Evolutionary conservation across 2,329 filamentous ascomycete genomes (phyloP).

Genomic region (Rhynchosporium agropyri): DNA sequence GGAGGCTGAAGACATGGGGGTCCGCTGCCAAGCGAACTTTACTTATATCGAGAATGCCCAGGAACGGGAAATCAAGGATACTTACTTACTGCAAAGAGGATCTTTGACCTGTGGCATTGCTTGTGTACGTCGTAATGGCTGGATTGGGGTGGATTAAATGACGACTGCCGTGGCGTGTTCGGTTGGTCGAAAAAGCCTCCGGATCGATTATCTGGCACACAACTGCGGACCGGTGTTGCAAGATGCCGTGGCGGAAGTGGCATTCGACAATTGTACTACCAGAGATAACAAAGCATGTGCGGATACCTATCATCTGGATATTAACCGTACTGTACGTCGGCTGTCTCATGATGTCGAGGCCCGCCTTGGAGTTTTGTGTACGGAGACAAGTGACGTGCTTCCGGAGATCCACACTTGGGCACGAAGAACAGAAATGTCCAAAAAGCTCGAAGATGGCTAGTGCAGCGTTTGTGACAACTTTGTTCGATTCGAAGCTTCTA

Average conservation of each 20-base stretch:
- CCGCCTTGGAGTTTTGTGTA: neutral
- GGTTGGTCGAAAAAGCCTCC: neutral
- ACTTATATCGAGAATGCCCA: slow-evolving; percentile 17
- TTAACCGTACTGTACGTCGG: slow-evolving; percentile 4
- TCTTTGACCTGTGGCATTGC: slow-evolving; percentile 24
- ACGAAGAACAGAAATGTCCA: slow-evolving; percentile 1
- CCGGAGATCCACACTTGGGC: slow-evolving; percentile 9
- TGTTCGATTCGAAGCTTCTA: slow-evolving; percentile 4
- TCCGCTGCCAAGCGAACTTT: slow-evolving; percentile 18
- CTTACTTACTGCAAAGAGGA: neutral
- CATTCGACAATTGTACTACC: slow-evolving; percentile 14
- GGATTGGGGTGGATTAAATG: slow-evolving; percentile 8
- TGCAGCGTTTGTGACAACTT: slow-evolving; percentile 7
- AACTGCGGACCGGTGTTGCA: slow-evolving; percentile 1
- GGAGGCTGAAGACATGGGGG: slow-evolving; percentile 20
- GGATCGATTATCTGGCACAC: neutral
- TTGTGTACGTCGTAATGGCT: slow-evolving; percentile 22
- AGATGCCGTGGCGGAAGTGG: slow-evolving; percentile 11
- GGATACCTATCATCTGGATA: slow-evolving; percentile 13
- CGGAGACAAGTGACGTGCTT: slow-evolving; percentile 3
- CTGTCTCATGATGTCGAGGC: slow-evolving; percentile 8
- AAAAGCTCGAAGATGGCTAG: neutral
- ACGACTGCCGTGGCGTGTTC: slow-evolving; percentile 1
- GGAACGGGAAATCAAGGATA: slow-evolving; percentile 3
- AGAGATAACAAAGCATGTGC: slow-evolving; percentile 7